Evolutionary conservation across 2,329 filamentous ascomycete genomes (phyloP), one percentile per base, ranked within the genome.

Genomic region (Fusarium graminum): DNA sequence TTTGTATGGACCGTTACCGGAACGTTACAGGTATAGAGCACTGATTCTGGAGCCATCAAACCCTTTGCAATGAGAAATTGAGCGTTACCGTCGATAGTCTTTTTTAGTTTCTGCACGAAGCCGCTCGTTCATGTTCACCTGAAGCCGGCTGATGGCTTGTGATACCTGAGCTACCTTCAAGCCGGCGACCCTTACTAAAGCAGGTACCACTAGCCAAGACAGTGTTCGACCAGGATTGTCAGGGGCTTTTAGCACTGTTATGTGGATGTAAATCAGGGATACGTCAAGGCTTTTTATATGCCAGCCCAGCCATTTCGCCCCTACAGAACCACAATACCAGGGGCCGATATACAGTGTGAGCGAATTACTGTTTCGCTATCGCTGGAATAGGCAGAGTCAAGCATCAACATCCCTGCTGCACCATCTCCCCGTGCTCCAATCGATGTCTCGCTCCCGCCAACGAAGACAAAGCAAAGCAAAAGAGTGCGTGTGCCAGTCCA

Each of bases 291-390:
- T 40, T 59, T 46, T 53, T 44, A 57, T 52, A 52, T 50, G 50
- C 59, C 54, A 47, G 30, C 22, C 26, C 34, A 39, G 46, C 55
- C 54, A 43, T 22, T 19, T 36, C 34, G 41, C 29, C 44, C 38
- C 28, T 25, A n/a, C 13, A 29, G 50, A 44, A 45, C 58, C 25
- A 43, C 52, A 47, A 42, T 62, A 57, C 62, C 68, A 72, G 70
- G 70, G 70, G 66, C 56, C 22, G 11, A 51, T 40, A 30, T 59
- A 65, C 66, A 59, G 59, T 57, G 69, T 59, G 61, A 56, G 58
- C 51, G 58, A 55, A 63, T 51, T 59, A 63, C 34, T 59, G 71
- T 73, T 73, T 73, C 69, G 71, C 71, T 72, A 70, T 62, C 30
- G 42, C 63, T 54, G 41, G 70, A 69, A 52, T 39, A 58, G 59